Percentiles rank a stretch among this genome's conserved stretches.
These are phyloP conservation scores for Saccharomycopsis oosterbeekiorum DNA, from an alignment of 805 yeast genomes.

Conservation along the genomic window DNA sequence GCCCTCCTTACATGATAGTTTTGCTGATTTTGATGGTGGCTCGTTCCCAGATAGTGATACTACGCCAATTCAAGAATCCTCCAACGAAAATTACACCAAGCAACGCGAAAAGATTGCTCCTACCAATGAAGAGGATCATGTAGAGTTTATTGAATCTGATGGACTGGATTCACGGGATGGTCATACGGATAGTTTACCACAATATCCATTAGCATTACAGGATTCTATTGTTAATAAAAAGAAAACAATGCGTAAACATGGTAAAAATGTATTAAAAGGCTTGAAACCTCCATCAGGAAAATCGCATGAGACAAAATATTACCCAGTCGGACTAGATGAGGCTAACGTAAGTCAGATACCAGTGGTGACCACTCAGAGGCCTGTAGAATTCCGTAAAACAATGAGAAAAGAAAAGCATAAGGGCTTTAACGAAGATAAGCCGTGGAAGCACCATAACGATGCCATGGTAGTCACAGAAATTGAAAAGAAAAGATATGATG, in stretches of 20 bases:
- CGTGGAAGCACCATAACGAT: constrained; percentile 82
- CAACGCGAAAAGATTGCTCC: not conserved
- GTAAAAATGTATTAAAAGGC: not conserved
- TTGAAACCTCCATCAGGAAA: not conserved
- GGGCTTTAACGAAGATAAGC: constrained; percentile 75
- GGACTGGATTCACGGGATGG: not conserved
- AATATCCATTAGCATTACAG: not conserved
- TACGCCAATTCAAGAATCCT: not conserved
- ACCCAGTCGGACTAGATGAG: not conserved
- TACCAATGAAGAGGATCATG: not conserved
- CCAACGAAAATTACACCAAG: not conserved
- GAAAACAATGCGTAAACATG: not conserved
- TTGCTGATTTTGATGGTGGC: not conserved
- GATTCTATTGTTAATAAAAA: not conserved
- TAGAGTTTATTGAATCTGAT: not conserved
- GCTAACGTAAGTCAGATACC: not conserved
- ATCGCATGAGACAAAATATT: not conserved
- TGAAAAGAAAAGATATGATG: constrained; percentile 85
- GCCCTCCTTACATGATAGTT: not conserved
- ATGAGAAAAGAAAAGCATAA: constrained; percentile 17
- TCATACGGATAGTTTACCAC: not conserved
- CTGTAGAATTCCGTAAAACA: constrained; percentile 16
- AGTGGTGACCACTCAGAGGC: constrained; percentile 7
- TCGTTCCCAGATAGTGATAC: not conserved
- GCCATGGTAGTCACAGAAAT: constrained; percentile 40